Conservation (phyloP, 305 asterid species). For the Fraxinus paxiana region DNA sequence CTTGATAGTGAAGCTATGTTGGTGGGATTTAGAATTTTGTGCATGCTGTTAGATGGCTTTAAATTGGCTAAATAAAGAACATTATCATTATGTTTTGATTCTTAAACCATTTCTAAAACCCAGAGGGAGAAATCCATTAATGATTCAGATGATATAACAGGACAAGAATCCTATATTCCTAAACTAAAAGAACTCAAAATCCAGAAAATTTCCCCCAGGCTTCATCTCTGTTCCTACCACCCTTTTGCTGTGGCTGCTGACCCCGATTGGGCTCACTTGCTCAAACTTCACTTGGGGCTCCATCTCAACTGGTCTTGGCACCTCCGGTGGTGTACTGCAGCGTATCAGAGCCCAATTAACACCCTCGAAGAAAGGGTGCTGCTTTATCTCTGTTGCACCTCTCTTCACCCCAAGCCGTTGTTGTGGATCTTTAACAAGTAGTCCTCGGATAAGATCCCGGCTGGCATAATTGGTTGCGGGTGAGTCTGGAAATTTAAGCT, state of each 20-base stretch:
- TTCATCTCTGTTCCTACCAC: conserved; percentile 57
- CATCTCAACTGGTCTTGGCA: conserved; percentile 74
- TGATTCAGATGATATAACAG: conserved; percentile 18
- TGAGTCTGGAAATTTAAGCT: conserved; percentile 75
- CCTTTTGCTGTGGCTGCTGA: conserved; percentile 55
- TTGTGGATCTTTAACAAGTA: conserved; percentile 92
- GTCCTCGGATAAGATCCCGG: conserved; percentile 78
- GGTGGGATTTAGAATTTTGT: neutral
- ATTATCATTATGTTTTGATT: neutral
- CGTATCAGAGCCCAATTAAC: conserved; percentile 94
- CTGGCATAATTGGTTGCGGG: conserved; percentile 85
- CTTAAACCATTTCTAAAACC: neutral
- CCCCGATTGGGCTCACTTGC: conserved; percentile 47
- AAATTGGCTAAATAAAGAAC: neutral
- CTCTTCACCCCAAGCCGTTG: conserved; percentile 80
- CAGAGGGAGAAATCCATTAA: neutral
- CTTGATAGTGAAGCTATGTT: neutral
- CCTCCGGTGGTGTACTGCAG: conserved; percentile 94
- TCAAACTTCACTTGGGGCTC: conserved; percentile 56
- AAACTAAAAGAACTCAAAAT: conserved; percentile 91
- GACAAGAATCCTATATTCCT: conserved; percentile 26
- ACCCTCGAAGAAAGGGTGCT: conserved; percentile 90
- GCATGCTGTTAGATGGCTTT: neutral
- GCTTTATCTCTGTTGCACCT: conserved; percentile 93
- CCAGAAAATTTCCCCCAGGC: conserved; percentile 87